These are phyloP conservation scores for Candida maltosa DNA, from an alignment of 805 yeast species.

Conservation along the genomic window DNA sequence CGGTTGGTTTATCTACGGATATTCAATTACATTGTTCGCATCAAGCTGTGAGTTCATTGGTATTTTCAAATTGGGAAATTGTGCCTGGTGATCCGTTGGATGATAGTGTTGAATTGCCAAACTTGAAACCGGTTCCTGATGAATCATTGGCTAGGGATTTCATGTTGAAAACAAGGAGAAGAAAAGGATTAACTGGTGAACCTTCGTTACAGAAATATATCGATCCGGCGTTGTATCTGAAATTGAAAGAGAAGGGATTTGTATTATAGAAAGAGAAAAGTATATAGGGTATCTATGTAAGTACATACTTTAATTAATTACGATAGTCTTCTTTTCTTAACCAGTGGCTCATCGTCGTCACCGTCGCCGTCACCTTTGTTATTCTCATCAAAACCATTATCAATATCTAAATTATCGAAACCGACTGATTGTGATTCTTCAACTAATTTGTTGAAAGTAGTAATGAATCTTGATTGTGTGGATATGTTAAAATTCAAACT, in stretches of 20 bases:
- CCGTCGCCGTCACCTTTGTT: background rate
- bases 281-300: background rate
- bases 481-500: conserved; percentile 17
- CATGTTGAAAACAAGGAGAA: conserved; percentile 79
- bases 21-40: conserved; percentile 75
- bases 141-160: conserved; percentile 81
- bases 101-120: conserved; percentile 55
- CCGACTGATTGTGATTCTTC: conserved; percentile 1
- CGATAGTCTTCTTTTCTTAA: conserved; percentile 7
- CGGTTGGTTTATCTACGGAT: conserved; percentile 87
- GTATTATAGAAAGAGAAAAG: conserved; percentile 6
- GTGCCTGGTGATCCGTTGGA: conserved; percentile 95
- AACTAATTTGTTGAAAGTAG: conserved; percentile 20
- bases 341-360: background rate
- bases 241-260: conserved; percentile 48
- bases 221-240: conserved; percentile 54
- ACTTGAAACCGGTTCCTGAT: conserved; percentile 71
- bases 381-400: conserved; percentile 6
- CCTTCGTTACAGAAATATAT: conserved; percentile 66
- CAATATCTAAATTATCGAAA: conserved; percentile 2
- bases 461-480: conserved; percentile 22
- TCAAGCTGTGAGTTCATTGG: conserved; percentile 64
- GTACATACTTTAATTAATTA: background rate
- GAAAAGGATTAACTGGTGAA: conserved; percentile 81
- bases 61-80: conserved; percentile 67